phyloP scores from a whole-genome alignment of 2,329 filamentous ascomycete species.

The Helminthosporium solani region DNA sequence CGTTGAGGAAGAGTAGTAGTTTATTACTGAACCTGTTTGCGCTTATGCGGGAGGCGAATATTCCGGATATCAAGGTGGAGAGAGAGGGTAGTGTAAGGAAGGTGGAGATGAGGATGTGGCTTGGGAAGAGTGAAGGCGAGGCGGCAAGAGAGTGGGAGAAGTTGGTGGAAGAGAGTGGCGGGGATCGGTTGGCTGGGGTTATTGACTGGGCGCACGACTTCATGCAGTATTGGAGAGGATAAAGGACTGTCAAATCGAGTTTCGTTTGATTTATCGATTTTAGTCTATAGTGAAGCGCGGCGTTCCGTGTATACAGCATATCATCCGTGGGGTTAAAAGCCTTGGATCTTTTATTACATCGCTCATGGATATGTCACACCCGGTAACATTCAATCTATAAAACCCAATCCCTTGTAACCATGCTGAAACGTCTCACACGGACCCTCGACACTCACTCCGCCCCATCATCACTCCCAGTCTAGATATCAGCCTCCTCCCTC shows the following conservation, averaged over 20 bases:
- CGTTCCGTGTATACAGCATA: not conserved
- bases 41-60: slow-evolving; percentile 96
- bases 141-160: slow-evolving; percentile 84
- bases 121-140: slow-evolving; percentile 90
- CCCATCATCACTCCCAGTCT: too few species aligned
- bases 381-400: too few species aligned
- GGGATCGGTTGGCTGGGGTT: slow-evolving; percentile 82
- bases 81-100: slow-evolving; percentile 93
- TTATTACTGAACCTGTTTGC: slow-evolving; percentile 94
- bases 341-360: too few species aligned
- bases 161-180: slow-evolving; percentile 83
- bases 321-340: too few species aligned
- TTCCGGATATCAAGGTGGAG: slow-evolving; percentile 90
- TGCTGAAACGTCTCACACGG: not conserved
- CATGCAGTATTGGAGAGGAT: slow-evolving; percentile 81
- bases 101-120: slow-evolving; percentile 89
- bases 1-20: slow-evolving; percentile 83
- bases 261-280: too few species aligned
- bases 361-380: too few species aligned
- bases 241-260: not conserved
- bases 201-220: slow-evolving; percentile 94
- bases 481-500: too few species aligned
- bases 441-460: too few species aligned
- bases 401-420: not conserved
- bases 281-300: not conserved